phyloP scores from a whole-genome alignment of 352 stramenopile genomes.

The Phytophthora citrophthora region DNA sequence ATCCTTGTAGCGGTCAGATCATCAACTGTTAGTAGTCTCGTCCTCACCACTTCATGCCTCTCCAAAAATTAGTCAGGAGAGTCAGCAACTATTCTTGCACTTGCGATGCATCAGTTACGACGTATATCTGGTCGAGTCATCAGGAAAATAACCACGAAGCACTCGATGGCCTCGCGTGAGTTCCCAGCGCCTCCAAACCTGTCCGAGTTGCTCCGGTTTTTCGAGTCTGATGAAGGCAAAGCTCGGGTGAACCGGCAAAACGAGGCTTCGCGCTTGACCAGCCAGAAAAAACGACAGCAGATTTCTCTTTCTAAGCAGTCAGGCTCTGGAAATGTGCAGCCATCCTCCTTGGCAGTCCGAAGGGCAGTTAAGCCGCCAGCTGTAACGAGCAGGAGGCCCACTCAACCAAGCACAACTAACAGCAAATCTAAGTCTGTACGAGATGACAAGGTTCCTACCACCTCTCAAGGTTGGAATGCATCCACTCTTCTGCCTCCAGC shows the following conservation, averaged over 20 bases:
- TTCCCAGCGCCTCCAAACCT: constrained; percentile 51
- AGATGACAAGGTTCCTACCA: constrained; percentile 8
- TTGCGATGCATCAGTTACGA: constrained; percentile 22
- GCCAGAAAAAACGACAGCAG: constrained; percentile 2
- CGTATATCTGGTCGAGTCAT: constrained; percentile 22
- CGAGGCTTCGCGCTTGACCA: background rate
- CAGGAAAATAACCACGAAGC: background rate
- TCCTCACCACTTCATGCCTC: constrained; percentile 4
- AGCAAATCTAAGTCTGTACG: constrained; percentile 1
- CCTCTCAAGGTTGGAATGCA: constrained; percentile 49
- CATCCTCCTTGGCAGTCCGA: constrained; percentile 1
- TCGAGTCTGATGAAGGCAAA: constrained; percentile 37
- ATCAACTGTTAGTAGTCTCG: constrained; percentile 11
- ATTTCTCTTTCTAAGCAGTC: constrained; percentile 7
- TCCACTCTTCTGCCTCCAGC: constrained; percentile 52
- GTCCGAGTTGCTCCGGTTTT: constrained; percentile 57
- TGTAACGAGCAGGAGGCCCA: background rate
- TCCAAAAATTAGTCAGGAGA: constrained; percentile 13
- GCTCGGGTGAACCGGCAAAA: constrained; percentile 22
- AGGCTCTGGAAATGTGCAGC: background rate
- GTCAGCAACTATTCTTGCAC: constrained; percentile 25
- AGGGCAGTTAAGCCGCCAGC: constrained; percentile 7
- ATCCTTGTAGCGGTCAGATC: constrained; percentile 12
- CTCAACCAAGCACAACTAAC: constrained; percentile 6
- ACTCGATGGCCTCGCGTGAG: constrained; percentile 28